Evolutionary conservation across 1,139 yeast genomes (phyloP).

Genomic region (Zygoascus hellenicus): DNA sequence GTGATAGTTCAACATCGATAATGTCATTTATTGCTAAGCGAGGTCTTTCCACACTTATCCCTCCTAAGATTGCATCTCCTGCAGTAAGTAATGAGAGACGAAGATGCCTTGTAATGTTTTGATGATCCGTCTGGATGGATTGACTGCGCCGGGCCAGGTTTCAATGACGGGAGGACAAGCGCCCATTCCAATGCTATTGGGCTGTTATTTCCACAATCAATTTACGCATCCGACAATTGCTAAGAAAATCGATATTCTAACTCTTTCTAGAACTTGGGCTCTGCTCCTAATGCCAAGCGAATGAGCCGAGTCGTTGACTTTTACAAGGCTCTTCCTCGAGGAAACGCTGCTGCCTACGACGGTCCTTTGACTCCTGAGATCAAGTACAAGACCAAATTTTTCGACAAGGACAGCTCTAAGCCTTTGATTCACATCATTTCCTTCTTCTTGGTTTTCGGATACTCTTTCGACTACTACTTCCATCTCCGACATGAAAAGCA

Average conservation of each 20-base stretch:
- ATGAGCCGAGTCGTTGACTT: constrained; percentile 92
- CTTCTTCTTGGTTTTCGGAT: constrained; percentile 69
- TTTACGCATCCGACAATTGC: not conserved
- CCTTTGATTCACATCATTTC: constrained; percentile 74
- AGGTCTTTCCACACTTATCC: constrained; percentile 90
- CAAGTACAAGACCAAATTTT: constrained; percentile 59
- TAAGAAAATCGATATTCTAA: not conserved
- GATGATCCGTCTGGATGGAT: constrained; percentile 2
- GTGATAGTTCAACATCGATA: not conserved
- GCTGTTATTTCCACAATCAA: not conserved
- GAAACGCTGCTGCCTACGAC: constrained; percentile 70
- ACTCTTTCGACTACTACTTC: constrained; percentile 90
- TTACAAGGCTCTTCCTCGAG: constrained; percentile 95
- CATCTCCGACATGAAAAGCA: constrained; percentile 54
- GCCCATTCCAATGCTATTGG: not conserved
- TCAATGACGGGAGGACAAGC: too few relatives aligned
- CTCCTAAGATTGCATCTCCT: constrained; percentile 98
- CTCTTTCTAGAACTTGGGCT: constrained; percentile 65
- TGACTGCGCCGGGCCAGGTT: not conserved
- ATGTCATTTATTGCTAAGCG: constrained; percentile 91
- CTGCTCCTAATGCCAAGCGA: constrained; percentile 95
- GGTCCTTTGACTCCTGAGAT: constrained; percentile 62
- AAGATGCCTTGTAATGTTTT: not conserved
- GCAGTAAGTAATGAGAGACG: constrained; percentile 50
- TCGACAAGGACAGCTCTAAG: constrained; percentile 64